Evolutionary conservation across 129 eudicot genomes (phyloP), one percentile per base, ranked within the genome.

Genomic region (Saussurea involucrata): DNA sequence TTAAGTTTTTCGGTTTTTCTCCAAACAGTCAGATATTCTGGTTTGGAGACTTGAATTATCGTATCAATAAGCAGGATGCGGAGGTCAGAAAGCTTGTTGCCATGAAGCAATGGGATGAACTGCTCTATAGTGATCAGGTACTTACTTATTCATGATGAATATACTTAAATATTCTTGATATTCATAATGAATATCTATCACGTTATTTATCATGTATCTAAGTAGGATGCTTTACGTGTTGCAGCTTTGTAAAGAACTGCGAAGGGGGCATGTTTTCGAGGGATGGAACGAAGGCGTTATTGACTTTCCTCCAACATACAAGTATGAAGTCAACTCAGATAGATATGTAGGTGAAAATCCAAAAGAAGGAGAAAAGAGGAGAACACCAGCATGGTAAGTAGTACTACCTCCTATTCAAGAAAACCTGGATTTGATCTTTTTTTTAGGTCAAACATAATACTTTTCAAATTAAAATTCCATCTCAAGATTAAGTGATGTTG

Each of bases 31-130:
- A 95, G 80, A 88, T 95, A 84, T 90, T 95, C 88, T 95, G 99
- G 99, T 95, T 95, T 63, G 99, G 99, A 1, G 99, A 95, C 80
- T 78, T 95, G 89, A 95, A 95, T 76, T 95, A 95, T 78, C 99
- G 99, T 32, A 84, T 95, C 85, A 95, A 92, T 81, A 85, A 92
- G 92, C 63, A 69, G 78, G 99, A 92, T 69, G 84, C 81, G 32
- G 96, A 95, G 63, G 88, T 89, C 60, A 79, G 97, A 82, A 95
- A 88, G 80, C 96, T 89, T 17, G 95, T 92, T 44, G 90, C 90
- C 65, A 71, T 68, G 61, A 88, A 85, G 78, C 79, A 88, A 69
- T 95, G 99, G 97, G 80, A 82, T 61, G 91, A 88, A 78, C 91
- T 95, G 29, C 96, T 95, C 60, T 61, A 83, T 75, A 70, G 78